Evolutionary conservation across 2,329 filamentous ascomycete genomes (phyloP).

Genomic region (Colletotrichum sidae): DNA sequence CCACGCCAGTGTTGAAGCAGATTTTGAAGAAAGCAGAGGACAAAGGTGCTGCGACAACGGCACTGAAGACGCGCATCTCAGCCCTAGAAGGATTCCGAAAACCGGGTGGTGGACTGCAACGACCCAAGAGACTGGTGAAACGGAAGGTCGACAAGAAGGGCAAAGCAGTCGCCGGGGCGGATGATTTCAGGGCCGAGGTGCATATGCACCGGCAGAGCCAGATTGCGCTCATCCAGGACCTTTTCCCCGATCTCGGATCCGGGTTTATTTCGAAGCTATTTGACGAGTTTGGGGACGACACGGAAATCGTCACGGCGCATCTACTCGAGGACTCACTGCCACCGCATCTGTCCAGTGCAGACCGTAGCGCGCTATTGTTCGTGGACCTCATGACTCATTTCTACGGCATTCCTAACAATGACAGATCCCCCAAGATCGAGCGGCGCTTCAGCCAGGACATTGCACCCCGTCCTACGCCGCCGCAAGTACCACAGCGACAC

Average conservation of each 20-base stretch:
- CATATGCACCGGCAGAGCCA: constrained; percentile 87
- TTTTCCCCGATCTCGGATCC: constrained; percentile 89
- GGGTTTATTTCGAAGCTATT: constrained; percentile 84
- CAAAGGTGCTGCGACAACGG: constrained; percentile 61
- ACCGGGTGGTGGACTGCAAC: constrained; percentile 59
- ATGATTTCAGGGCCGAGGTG: constrained; percentile 60
- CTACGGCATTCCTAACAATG: constrained; percentile 37
- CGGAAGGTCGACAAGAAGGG: constrained; percentile 72
- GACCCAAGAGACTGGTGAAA: constrained; percentile 62
- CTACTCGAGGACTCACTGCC: constrained; percentile 84
- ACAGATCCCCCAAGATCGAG: constrained; percentile 38
- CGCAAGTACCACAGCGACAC: constrained; percentile 66
- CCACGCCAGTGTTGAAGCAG: constrained; percentile 78
- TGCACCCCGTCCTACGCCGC: constrained; percentile 70
- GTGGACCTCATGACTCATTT: constrained; percentile 40
- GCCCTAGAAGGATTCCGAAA: constrained; percentile 71
- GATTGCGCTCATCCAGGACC: constrained; percentile 90
- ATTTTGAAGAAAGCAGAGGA: constrained; percentile 66
- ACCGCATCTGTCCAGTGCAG: constrained; percentile 70
- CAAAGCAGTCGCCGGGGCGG: constrained; percentile 60
- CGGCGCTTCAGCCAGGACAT: constrained; percentile 51
- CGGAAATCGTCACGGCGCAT: constrained; percentile 84
- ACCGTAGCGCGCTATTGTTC: constrained; percentile 74
- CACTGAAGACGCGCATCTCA: constrained; percentile 70
- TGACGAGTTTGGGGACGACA: constrained; percentile 81